Evolutionary conservation across 139 green algal species (phyloP).

Genomic region (Edaphochlamys debaryana): DNA sequence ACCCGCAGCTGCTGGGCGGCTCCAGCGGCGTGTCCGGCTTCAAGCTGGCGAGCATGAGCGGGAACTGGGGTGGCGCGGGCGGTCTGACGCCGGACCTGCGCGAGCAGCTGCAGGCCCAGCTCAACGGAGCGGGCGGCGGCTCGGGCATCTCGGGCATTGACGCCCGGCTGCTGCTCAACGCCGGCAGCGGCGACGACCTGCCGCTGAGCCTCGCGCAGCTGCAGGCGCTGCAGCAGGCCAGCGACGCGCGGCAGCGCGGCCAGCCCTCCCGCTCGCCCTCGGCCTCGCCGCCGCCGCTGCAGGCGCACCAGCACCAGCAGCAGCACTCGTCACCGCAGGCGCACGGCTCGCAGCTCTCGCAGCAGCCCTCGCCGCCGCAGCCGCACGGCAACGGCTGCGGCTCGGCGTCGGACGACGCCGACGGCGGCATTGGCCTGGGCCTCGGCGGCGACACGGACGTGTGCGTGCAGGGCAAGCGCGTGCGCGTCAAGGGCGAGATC

Average conservation of each 20-base stretch:
- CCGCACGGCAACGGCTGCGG: not conserved
- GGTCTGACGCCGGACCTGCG: no score
- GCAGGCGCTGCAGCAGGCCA: not conserved
- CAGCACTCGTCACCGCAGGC: conserved; percentile 18
- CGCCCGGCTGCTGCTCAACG: not conserved
- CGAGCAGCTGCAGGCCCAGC: conserved; percentile 2
- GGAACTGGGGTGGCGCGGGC: not conserved
- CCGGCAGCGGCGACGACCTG: not conserved
- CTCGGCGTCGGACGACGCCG: not conserved
- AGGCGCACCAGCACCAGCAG: not conserved
- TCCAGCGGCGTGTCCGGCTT: not conserved
- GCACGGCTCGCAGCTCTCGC: conserved; percentile 7
- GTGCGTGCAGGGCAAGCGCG: not conserved
- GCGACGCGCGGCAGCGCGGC: no score
- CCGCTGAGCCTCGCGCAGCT: not conserved
- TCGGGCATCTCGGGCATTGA: not conserved
- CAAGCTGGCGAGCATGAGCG: no score
- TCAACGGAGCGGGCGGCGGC: not conserved
- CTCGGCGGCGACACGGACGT: not conserved
- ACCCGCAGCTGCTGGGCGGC: not conserved
- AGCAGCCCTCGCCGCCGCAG: conserved; percentile 12
- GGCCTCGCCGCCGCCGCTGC: not conserved
- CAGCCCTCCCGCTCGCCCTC: not conserved
- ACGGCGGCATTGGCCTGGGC: not conserved
- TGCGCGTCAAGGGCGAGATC: not conserved